Base-by-base conservation (phyloP, 352 stramenopile species). In the Phytophthora podocarpi region DNA sequence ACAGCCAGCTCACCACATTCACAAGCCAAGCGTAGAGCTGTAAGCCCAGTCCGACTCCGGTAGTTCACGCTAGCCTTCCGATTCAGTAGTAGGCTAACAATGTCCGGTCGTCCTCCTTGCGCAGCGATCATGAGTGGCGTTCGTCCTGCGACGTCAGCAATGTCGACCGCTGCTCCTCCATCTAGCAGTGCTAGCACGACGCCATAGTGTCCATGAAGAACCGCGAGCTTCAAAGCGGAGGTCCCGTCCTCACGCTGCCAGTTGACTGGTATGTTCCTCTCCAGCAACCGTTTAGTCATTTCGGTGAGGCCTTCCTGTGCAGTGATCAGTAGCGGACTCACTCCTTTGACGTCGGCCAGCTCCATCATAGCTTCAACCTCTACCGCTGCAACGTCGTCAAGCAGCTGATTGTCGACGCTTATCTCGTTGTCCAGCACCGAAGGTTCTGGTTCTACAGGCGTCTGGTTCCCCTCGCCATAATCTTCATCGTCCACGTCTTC, bases 261-360 rank as follows among this genome's bases (percentile, higher is more conserved):
- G 16, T 27, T 50, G 20, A 56, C 64, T 54, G 52, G 63, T 9
- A 60, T 69, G 30, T 70, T 67, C 27, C 37, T 47, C 34, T 46
- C 41, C 15, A 72, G 31, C 23, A 76, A 51, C 21, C 57, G 48
- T 18, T 43, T 48, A 3, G 39, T 56, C 23, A 64, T 41, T 18
- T 69, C 58, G 2, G 16, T 37, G 35, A 67, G 58, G 12, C 63
- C 63, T 48, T 65, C 59, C 40, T 67, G 48, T 11, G 63, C 52
- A 13, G 63, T 23, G 52, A 63, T 56, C 49, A 76, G 42, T 30
- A 76, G 36, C 41, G 67, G 53, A 34, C 62, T 76, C 32, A 65
- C 48, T 26, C 52, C 55, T 51, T 31, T 58, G 13, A n/a, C 30
- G 13, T 58, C 49, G 10, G 39, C 37, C 36, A 55, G 27, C 6